A percentile compares a stretch with the other conserved stretches of the same genome.
Conservation (phyloP, 805 yeast species). For the Candida corydali region DNA sequence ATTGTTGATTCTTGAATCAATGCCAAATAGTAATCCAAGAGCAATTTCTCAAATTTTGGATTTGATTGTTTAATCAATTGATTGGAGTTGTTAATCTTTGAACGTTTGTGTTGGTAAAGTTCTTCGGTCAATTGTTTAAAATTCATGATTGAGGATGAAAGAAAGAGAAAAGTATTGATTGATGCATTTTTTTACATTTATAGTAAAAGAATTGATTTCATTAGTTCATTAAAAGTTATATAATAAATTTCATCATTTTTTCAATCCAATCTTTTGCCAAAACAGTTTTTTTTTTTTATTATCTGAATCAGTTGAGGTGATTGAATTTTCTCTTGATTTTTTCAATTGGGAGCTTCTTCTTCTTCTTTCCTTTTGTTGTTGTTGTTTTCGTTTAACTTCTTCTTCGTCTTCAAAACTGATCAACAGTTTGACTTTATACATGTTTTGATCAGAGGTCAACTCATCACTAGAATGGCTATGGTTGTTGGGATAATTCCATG, state of each 20-base stretch:
- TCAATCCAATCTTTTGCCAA: slow-evolving; percentile 22
- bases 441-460: slow-evolving; percentile 12
- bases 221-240: too few relatives aligned
- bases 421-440: slow-evolving; percentile 39
- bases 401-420: slow-evolving; percentile 32
- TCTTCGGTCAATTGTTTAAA: neutral
- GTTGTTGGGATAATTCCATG: neutral
- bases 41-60: neutral
- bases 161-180: neutral
- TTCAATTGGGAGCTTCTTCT: neutral
- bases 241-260: too few relatives aligned
- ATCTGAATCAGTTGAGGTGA: neutral
- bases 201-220: too few relatives aligned
- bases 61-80: slow-evolving; percentile 1
- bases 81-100: neutral
- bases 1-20: slow-evolving; percentile 3
- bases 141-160: neutral
- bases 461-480: slow-evolving; percentile 1
- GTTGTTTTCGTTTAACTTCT: slow-evolving; percentile 14
- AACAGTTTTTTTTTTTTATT: slow-evolving; percentile 15
- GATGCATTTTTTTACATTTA: neutral
- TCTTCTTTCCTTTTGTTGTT: too few relatives aligned
- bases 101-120: neutral
- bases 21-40: neutral
- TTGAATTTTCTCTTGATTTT: slow-evolving; percentile 5